Conservation (phyloP, 2,329 filamentous ascomycete species). For the Onygenales sp. region DNA sequence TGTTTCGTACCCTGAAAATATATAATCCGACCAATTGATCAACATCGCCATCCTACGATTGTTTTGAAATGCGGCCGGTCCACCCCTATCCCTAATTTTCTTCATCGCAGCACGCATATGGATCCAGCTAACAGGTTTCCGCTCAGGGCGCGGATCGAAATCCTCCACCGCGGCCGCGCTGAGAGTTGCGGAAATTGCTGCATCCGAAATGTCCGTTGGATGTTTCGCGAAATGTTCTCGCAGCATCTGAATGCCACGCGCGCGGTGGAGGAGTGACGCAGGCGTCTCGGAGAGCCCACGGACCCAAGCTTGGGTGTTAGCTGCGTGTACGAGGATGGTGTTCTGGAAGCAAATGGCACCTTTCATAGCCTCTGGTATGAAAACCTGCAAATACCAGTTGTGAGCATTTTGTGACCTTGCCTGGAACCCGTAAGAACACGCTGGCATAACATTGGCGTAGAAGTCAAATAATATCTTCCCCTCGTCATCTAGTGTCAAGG, state of each 20-base stretch:
- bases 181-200: constrained; percentile 30
- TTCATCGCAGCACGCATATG: constrained; percentile 31
- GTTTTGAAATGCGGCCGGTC: constrained; percentile 25
- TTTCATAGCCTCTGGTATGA: constrained; percentile 33
- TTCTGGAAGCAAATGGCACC: constrained; percentile 29
- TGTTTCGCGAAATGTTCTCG: constrained; percentile 22
- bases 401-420: constrained; percentile 24
- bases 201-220: constrained; percentile 26
- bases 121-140: constrained; percentile 29
- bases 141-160: constrained; percentile 29
- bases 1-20: constrained; percentile 29
- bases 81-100: constrained; percentile 29
- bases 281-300: constrained; percentile 23
- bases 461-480: constrained; percentile 29
- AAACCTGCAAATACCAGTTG: constrained; percentile 30
- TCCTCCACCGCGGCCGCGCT: constrained; percentile 32
- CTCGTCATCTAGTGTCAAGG: constrained; percentile 22
- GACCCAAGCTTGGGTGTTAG: constrained; percentile 30
- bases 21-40: constrained; percentile 35
- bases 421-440: constrained; percentile 30
- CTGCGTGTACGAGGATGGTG: constrained; percentile 29
- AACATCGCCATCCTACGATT: constrained; percentile 29
- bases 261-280: constrained; percentile 22
- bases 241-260: constrained; percentile 25
- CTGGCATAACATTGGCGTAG: constrained; percentile 31